phyloP scores from a whole-genome alignment of 2,329 filamentous ascomycete species.

The Pseudomassariella vexata region DNA sequence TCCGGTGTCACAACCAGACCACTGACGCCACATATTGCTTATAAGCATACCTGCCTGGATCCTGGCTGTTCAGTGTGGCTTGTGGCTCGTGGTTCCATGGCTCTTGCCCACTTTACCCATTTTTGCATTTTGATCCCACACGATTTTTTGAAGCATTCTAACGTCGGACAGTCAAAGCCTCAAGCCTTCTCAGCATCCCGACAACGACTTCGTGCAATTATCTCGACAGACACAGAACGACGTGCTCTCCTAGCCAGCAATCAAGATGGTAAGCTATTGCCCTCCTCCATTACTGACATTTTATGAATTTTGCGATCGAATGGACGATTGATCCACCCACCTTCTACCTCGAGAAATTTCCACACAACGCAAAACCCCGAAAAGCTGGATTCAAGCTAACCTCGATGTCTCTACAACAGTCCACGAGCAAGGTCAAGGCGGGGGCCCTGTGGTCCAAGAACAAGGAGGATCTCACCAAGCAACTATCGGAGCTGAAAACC shows the following conservation, averaged over 20 bases:
- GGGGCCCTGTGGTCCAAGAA: conserved; percentile 97
- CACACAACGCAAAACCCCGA: too few relatives aligned
- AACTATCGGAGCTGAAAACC: conserved; percentile 89
- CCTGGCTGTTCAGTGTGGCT: too few relatives aligned
- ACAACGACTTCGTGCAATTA: conserved; percentile 11
- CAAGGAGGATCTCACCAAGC: conserved; percentile 97
- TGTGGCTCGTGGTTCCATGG: too few relatives aligned
- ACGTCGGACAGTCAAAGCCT: too few relatives aligned
- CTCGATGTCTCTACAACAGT: conserved; percentile 30
- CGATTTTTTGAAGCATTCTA: too few relatives aligned
- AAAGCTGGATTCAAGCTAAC: conserved; percentile 12
- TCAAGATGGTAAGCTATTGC: conserved; percentile 43
- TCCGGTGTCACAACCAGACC: too few relatives aligned
- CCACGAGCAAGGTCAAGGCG: conserved; percentile 78
- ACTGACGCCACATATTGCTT: too few relatives aligned
- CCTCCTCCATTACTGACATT: background rate
- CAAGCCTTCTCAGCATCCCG: too few relatives aligned
- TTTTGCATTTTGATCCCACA: too few relatives aligned
- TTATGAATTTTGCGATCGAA: background rate
- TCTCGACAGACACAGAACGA: too few relatives aligned
- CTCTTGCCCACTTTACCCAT: too few relatives aligned
- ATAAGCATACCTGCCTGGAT: too few relatives aligned
- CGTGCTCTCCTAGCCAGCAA: conserved; percentile 14
- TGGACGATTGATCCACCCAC: conserved; percentile 5
- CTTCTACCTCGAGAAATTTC: conserved; percentile 5